phyloP scores from a whole-genome alignment of 805 yeast species.

The Wilhelminamyces savonicus region DNA sequence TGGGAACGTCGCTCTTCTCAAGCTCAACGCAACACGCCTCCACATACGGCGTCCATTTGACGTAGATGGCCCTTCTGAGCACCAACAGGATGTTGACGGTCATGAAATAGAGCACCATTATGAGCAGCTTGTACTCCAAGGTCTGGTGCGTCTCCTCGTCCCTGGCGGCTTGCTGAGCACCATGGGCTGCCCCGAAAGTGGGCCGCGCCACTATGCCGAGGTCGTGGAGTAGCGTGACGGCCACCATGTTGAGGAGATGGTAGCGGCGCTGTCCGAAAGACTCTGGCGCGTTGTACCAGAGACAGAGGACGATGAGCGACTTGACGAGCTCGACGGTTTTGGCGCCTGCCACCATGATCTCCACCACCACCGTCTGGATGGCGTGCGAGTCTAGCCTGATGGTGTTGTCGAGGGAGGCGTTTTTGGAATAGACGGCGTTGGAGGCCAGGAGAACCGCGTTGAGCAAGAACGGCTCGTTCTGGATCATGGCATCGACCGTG shows the following conservation, averaged over 20 bases:
- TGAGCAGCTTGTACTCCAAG: conserved; percentile 15
- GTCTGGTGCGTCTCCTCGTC: conserved; percentile 7
- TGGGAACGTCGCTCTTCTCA: conserved; percentile 26
- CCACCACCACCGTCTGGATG: conserved; percentile 44
- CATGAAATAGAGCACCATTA: conserved; percentile 54
- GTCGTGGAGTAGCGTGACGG: conserved; percentile 67
- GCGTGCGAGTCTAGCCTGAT: conserved; percentile 49
- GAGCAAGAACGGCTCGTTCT: conserved; percentile 54
- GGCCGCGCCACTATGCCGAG: conserved; percentile 62
- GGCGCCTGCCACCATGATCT: conserved; percentile 62
- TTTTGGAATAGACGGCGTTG: conserved; percentile 34
- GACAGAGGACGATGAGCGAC: conserved; percentile 50
- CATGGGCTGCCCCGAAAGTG: too few species aligned
- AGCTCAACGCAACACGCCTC: conserved; percentile 53
- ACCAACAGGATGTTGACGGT: conserved; percentile 62
- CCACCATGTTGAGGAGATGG: conserved; percentile 59
- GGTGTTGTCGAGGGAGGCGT: conserved; percentile 32
- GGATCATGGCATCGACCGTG: conserved; percentile 42
- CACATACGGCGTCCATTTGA: conserved; percentile 59
- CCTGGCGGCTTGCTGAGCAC: conserved; percentile 10
- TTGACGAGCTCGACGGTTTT: conserved; percentile 66
- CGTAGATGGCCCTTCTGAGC: conserved; percentile 54
- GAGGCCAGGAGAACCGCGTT: conserved; percentile 60
- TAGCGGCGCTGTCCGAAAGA: conserved; percentile 72
- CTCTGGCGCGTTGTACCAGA: conserved; percentile 86